phyloP scores from a whole-genome alignment of 2,329 filamentous ascomycete genomes.

The Phoma sp. region DNA sequence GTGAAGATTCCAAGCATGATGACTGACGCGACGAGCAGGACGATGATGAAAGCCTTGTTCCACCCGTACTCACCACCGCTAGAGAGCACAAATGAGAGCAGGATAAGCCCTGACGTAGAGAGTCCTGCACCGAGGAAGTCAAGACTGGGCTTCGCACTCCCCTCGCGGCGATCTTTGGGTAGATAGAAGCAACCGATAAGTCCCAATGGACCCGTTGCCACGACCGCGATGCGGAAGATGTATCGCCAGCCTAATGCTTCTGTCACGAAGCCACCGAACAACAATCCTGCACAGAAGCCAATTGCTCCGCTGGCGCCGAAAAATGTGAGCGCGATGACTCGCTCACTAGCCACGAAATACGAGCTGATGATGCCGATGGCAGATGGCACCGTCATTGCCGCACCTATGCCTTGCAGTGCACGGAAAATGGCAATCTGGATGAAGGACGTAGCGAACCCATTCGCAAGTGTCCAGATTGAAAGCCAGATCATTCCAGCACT shows the following conservation, averaged over 20 bases:
- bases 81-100: conserved; percentile 11
- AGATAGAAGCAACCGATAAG: conserved; percentile 4
- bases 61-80: conserved; percentile 14
- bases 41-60: conserved; percentile 14
- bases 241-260: conserved; percentile 15
- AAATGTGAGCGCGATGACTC: conserved; percentile 9
- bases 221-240: conserved; percentile 12
- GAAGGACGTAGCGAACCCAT: conserved; percentile 10
- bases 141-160: conserved; percentile 11
- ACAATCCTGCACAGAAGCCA: conserved; percentile 10
- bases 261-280: conserved; percentile 13
- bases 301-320: conserved; percentile 15
- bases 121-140: conserved; percentile 10
- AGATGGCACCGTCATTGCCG: conserved; percentile 13
- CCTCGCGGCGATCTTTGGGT: conserved; percentile 9
- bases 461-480: conserved; percentile 13
- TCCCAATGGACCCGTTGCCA: conserved; percentile 5
- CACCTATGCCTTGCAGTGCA: conserved; percentile 12
- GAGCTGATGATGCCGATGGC: conserved; percentile 16
- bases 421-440: conserved; percentile 15
- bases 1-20: conserved; percentile 14
- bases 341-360: conserved; percentile 12
- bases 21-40: conserved; percentile 1
- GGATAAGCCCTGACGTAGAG: conserved; percentile 6
- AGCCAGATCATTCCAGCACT: conserved; percentile 13